Evolutionary conservation across 1,284 basidiomycete species (phyloP).

Genomic region (Puccinia triticina): DNA sequence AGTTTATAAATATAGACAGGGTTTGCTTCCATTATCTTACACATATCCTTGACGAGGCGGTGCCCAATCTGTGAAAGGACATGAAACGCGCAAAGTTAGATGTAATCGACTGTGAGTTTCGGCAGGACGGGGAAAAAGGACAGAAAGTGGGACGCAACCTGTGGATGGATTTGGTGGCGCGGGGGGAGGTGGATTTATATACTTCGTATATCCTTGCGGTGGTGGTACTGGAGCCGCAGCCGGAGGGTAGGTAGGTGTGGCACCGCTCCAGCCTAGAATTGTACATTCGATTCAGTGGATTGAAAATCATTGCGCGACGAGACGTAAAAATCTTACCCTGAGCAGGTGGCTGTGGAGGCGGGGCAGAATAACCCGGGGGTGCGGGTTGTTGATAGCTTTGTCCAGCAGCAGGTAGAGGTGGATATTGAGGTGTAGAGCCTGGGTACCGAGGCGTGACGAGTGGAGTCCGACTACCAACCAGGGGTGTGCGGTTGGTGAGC

Average conservation of each 20-base stretch:
- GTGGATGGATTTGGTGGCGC: constrained; percentile 16
- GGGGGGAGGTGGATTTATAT: constrained; percentile 28
- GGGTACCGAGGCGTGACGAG: constrained; percentile 31
- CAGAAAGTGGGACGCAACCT: constrained; percentile 28
- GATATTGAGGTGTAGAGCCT: constrained; percentile 46
- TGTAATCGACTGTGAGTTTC: background rate
- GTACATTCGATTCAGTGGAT: background rate
- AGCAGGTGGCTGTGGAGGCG: constrained; percentile 42
- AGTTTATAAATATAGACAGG: background rate
- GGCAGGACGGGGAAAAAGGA: background rate
- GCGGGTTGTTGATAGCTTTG: constrained; percentile 31
- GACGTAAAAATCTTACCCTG: constrained; percentile 12
- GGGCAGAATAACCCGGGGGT: constrained; percentile 21
- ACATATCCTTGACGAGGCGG: constrained; percentile 35
- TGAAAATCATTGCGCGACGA: constrained; percentile 8
- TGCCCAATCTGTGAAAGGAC: constrained; percentile 1
- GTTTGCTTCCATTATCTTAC: background rate
- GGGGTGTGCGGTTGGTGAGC: constrained; percentile 42
- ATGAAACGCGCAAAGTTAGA: background rate
- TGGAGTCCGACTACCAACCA: constrained; percentile 43
- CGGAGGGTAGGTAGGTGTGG: constrained; percentile 15
- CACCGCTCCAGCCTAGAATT: constrained; percentile 20
- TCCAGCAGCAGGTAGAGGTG: constrained; percentile 29
- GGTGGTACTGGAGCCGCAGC: constrained; percentile 10
- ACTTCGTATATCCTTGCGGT: constrained; percentile 30